Conservation (phyloP, 768 basidiomycete genomes). For the Kondoa malvinella region DNA sequence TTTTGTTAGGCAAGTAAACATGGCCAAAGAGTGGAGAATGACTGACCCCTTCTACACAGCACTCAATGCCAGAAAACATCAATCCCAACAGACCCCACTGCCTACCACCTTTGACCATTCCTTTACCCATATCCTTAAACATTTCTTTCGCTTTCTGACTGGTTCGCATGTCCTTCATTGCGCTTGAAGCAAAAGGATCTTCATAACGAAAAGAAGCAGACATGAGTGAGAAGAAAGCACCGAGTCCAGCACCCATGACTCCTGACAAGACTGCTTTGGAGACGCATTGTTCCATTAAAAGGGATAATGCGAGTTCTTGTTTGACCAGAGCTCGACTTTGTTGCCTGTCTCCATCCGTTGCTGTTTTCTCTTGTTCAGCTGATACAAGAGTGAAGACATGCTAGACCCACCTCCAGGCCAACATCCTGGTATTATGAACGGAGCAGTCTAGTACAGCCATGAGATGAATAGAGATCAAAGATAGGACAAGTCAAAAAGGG, state of each 20-base stretch:
- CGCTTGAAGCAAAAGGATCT: slow-evolving; percentile 47
- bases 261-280: slow-evolving; percentile 1
- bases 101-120: slow-evolving; percentile 75
- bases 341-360: not conserved
- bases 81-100: slow-evolving; percentile 87
- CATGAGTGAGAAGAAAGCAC: slow-evolving; percentile 92
- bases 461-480: too few species aligned
- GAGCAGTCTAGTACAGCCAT: not conserved
- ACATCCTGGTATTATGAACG: slow-evolving; percentile 4
- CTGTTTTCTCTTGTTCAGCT: not conserved
- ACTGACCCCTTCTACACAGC: slow-evolving; percentile 80
- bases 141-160: slow-evolving; percentile 66
- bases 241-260: slow-evolving; percentile 59
- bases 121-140: slow-evolving; percentile 81
- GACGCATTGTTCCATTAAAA: not conserved
- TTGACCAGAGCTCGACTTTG: not conserved
- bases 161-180: slow-evolving; percentile 35
- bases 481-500: too few species aligned
- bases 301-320: slow-evolving; percentile 1
- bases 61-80: slow-evolving; percentile 78
- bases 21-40: not conserved
- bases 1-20: not conserved
- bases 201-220: slow-evolving; percentile 86
- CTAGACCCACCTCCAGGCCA: not conserved
- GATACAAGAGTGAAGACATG: not conserved